Evolutionary conservation across 2,329 filamentous ascomycete species (phyloP), one percentile per base, ranked within the genome.

Genomic region (Claviceps digitariae): DNA sequence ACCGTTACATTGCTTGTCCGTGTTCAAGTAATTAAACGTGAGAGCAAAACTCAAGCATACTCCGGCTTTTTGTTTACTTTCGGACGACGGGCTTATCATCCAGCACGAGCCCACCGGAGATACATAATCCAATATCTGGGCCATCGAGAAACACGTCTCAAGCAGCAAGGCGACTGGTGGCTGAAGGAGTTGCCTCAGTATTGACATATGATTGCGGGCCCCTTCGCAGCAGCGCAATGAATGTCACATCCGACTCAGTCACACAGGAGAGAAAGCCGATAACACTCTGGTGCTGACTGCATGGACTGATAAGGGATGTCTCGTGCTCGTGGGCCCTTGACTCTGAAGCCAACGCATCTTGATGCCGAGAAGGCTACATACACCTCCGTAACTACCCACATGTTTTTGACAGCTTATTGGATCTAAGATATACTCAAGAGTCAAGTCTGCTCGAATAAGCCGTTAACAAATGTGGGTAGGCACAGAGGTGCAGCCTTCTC

Each of bases 61-160:
- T 13, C 10, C 41, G 5, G 9, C 40, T 13, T 23, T 15, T 23
- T 23, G 6, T 23, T 10, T 23, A 12, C 4, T 44, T 25, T 48
- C 48, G 49, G 31, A 55, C 7, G 4, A 5, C 36, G 25, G 13
- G 40, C 46, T 48, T 50, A 48, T 52, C 52, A 48, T 54, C 29
- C 29, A n/a, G 29, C 21, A 44, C 23, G 20, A 47, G 21, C 50
- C 46, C 34, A 40, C 50, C 53, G 40, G 50, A 29, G 40, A 45
- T 38, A 10, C 2, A 9, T 9, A 25, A 10, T 25, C 23, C 8
- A 29, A 13, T 27, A 34, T 13, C 17, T 8, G 44, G 17, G 17
- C 31, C 15, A 25, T 38, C 29, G 44, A 47, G n/a, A 23, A 27
- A 2, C 31, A 15, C 17, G 23, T 41, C 21, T 25, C 5, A 13